phyloP scores from a whole-genome alignment of 306 rosid genomes.

The Vigna nakashimae region DNA sequence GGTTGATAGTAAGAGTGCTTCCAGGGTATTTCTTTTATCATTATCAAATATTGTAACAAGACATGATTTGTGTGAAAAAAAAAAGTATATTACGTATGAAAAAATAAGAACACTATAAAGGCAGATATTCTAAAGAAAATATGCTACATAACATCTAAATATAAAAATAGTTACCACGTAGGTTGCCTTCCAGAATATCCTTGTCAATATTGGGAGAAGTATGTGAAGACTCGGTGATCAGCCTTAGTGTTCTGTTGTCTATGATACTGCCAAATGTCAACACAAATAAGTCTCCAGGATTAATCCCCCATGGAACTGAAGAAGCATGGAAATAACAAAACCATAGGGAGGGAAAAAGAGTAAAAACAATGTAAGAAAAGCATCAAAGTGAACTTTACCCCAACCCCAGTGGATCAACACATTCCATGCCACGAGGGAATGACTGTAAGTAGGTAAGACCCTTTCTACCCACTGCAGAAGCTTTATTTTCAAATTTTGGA shows the following conservation, averaged over 20 bases:
- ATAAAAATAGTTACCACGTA: conserved; percentile 74
- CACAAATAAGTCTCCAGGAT: conserved; percentile 42
- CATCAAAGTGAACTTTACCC: conserved; percentile 64
- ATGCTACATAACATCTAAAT: conserved; percentile 29
- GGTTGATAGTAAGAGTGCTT: conserved; percentile 25
- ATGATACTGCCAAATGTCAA: conserved; percentile 79
- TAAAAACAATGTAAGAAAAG: conserved; percentile 40
- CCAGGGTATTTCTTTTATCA: conserved; percentile 27
- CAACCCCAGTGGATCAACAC: conserved; percentile 92
- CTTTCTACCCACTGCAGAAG: conserved; percentile 55
- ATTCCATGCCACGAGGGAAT: conserved; percentile 97
- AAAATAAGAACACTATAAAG: conserved; percentile 15
- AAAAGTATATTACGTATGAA: not conserved
- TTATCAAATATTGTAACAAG: conserved; percentile 33
- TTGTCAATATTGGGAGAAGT: conserved; percentile 69
- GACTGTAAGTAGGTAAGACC: conserved; percentile 81
- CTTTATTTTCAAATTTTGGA: conserved; percentile 72
- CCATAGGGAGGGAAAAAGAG: conserved; percentile 14
- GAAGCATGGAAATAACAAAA: conserved; percentile 29
- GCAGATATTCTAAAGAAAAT: conserved; percentile 28
- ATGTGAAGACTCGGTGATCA: conserved; percentile 76
- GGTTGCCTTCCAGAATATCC: conserved; percentile 60
- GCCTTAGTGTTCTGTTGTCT: conserved; percentile 85
- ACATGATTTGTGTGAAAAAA: not conserved
- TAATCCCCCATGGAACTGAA: conserved; percentile 38